These are phyloP conservation scores for Endoconidiophora laricicola DNA, from an alignment of 2,329 filamentous ascomycete species.

Conservation along the genomic window DNA sequence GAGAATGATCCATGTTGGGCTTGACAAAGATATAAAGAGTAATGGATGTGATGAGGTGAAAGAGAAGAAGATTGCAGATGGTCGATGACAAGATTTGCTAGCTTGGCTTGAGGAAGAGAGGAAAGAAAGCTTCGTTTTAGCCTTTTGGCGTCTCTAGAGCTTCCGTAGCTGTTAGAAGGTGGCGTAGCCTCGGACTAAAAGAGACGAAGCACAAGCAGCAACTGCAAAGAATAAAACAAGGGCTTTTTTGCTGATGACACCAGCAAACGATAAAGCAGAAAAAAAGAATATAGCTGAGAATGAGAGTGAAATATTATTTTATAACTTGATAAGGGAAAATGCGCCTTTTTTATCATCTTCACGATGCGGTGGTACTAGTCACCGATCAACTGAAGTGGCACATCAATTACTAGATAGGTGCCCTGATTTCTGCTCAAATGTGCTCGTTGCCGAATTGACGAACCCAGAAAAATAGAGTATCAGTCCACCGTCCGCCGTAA, in stretches of 20 bases:
- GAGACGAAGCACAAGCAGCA: background rate
- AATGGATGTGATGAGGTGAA: too few relatives aligned
- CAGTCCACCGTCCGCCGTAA: too few relatives aligned
- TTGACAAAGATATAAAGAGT: too few relatives aligned
- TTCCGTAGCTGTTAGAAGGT: background rate
- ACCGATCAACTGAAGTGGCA: too few relatives aligned
- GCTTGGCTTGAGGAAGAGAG: too few relatives aligned
- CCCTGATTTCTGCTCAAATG: constrained; percentile 8
- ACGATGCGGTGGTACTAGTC: too few relatives aligned
- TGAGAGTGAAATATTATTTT: background rate
- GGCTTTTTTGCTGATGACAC: background rate
- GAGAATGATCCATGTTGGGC: constrained; percentile 9
- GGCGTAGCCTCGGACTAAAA: too few relatives aligned
- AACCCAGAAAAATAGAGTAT: too few relatives aligned
- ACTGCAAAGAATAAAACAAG: background rate
- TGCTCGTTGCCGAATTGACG: background rate
- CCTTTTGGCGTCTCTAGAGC: background rate
- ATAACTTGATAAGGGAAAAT: background rate
- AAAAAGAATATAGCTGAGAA: background rate
- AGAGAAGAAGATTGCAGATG: too few relatives aligned
- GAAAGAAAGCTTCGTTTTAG: too few relatives aligned
- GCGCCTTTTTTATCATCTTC: background rate
- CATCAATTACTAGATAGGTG: too few relatives aligned
- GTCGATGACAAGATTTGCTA: too few relatives aligned
- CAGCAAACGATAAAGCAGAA: background rate